Evolutionary conservation across 2,329 filamentous ascomycete species (phyloP).

Genomic region (Fusarium acutatum): DNA sequence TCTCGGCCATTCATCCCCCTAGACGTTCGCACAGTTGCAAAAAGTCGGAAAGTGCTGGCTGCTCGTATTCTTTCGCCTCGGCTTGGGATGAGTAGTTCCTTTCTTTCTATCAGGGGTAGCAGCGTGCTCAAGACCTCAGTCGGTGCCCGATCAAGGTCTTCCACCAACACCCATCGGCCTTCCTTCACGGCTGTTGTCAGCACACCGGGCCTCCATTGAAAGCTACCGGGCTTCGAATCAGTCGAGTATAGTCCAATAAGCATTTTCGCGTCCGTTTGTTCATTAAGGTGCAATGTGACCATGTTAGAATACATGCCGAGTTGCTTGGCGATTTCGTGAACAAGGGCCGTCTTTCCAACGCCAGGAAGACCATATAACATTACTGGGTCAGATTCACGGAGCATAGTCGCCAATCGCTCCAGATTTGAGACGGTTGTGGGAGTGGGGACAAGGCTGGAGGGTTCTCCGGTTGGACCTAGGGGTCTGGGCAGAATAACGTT

Average conservation of each 20-base stretch:
- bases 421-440: conserved; percentile 78
- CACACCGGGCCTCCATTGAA: conserved; percentile 91
- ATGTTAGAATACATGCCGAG: conserved; percentile 83
- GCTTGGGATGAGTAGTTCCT: conserved; percentile 89
- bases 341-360: conserved; percentile 87
- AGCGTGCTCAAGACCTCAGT: conserved; percentile 95
- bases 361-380: conserved; percentile 85
- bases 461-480: conserved; percentile 55
- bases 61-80: conserved; percentile 87
- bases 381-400: conserved; percentile 76
- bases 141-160: conserved; percentile 94
- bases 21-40: conserved; percentile 87
- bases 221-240: conserved; percentile 85
- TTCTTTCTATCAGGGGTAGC: conserved; percentile 88
- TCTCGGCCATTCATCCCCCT: conserved; percentile 72
- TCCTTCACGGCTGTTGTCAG: conserved; percentile 93
- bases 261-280: conserved; percentile 98
- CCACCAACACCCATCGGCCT: conserved; percentile 95
- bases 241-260: conserved; percentile 94
- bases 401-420: conserved; percentile 69
- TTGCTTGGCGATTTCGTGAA: conserved; percentile 82
- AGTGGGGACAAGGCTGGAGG: conserved; percentile 71
- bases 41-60: conserved; percentile 84
- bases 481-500: conserved; percentile 72
- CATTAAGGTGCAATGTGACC: conserved; percentile 95